These are phyloP conservation scores for Aureobasidium melanogenum DNA, from an alignment of 2,329 filamentous ascomycete species.

Conservation along the genomic window DNA sequence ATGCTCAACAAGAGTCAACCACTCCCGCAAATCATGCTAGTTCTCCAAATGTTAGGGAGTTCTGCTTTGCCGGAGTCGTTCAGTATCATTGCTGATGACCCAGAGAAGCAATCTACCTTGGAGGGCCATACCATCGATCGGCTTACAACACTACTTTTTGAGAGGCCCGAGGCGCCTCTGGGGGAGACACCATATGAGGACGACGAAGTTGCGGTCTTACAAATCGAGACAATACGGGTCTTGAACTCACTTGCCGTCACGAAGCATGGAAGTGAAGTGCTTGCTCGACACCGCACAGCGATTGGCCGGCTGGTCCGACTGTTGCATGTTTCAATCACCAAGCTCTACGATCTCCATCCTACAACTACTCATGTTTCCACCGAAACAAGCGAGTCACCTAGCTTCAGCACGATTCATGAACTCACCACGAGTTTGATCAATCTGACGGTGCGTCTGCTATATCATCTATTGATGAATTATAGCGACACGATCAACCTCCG, in stretches of 20 bases:
- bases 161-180: constrained; percentile 38
- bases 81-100: constrained; percentile 52
- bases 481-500: constrained; percentile 56
- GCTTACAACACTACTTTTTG: constrained; percentile 54
- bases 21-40: constrained; percentile 52
- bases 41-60: constrained; percentile 58
- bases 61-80: constrained; percentile 57
- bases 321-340: constrained; percentile 62
- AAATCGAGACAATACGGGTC: constrained; percentile 36
- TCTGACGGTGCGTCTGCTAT: constrained; percentile 50
- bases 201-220: constrained; percentile 36
- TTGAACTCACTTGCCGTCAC: constrained; percentile 52
- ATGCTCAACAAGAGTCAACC: constrained; percentile 61
- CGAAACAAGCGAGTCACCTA: constrained; percentile 13
- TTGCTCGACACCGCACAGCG: constrained; percentile 59
- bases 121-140: constrained; percentile 49
- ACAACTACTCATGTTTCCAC: constrained; percentile 23
- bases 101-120: constrained; percentile 25
- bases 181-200: constrained; percentile 33
- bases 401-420: constrained; percentile 25
- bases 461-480: constrained; percentile 46
- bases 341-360: constrained; percentile 41
- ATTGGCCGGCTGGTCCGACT: constrained; percentile 68
- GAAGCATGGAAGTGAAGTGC: constrained; percentile 53
- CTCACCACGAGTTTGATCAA: constrained; percentile 47